Base-by-base conservation (phyloP, 768 basidiomycete genomes). In the Pisolithus tinctorius region DNA sequence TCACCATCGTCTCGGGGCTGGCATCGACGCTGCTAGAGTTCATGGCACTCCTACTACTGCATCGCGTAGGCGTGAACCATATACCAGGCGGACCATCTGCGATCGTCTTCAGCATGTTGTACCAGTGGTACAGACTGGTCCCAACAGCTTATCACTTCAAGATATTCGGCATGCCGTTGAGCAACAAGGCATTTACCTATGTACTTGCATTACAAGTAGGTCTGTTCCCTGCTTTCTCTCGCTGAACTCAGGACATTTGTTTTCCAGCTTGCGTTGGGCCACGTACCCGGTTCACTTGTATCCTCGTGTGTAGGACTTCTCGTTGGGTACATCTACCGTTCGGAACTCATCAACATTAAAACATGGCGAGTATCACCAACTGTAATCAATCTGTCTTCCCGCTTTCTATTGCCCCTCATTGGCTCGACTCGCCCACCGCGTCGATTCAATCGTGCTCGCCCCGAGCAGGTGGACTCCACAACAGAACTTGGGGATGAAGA, bases 51-150 rank as follows among this genome's bases (percentile, higher is more conserved):
- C 66, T 93, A 23, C 54, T 85, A 6, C 75, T 90, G 51, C 76
- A 88, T 57, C 76, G 78, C 36, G 50, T 82, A 16, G 84, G 88
- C 4, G 63, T 93, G 50, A 91, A 90, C 57, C 72, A 80, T 52
- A 79, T 93, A 31, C 81, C 89, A 1, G 66, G 87, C 31, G 93
- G 93, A 2, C 86, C 89, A 8, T 74, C 81, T n/a, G 74, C 85
- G 3, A 59, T 93, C 1, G 61, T 90, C 23, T 93, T 93, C 75
- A 84, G 78, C 64, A 77, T 90, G 36, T 61, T 94, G 27, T 94
- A 92, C 65, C 91, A 94, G 62, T 87, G 88, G 66, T 80, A 80
- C 47, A 71, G 89, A 40, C 77, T 89, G 39, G 82, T 93, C 1
- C 93, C 93, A 1, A 68, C 82, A 0, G 74, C 80, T 2, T 95